These are phyloP conservation scores for Gossypium aridum DNA, from an alignment of 441 rosid species.

Conservation along the genomic window DNA sequence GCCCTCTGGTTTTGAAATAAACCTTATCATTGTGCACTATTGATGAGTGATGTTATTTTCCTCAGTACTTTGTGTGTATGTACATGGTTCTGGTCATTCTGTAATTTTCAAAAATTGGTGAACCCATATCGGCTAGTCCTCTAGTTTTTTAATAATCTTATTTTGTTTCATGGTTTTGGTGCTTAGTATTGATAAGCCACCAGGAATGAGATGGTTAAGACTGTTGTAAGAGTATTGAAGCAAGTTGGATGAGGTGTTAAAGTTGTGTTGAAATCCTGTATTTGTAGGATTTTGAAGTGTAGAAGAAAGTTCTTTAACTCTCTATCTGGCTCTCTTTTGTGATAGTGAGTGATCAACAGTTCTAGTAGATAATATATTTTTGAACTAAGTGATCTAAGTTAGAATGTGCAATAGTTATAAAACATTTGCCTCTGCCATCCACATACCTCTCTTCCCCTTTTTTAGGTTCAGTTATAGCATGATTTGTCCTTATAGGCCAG, in stretches of 20 bases:
- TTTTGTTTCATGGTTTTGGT: neutral
- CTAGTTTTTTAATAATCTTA: neutral
- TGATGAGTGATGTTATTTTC: neutral
- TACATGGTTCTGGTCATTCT: neutral
- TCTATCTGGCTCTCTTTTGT: neutral
- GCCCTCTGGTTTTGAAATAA: neutral
- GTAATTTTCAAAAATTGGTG: neutral
- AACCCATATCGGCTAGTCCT: neutral
- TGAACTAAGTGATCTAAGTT: neutral
- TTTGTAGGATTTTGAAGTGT: neutral
- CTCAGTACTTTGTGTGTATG: neutral
- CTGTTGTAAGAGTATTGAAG: neutral
- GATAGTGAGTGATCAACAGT: neutral
- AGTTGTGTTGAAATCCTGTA: neutral
- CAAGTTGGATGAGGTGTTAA: neutral
- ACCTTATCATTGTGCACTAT: neutral
- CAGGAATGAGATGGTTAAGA: neutral
- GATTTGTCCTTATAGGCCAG: neutral
- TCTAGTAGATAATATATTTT: neutral
- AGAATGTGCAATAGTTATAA: neutral
- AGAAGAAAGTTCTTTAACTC: neutral
- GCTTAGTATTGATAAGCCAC: neutral
- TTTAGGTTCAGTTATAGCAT: neutral
- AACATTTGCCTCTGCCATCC: neutral
- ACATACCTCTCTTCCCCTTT: neutral